Evolutionary conservation across 495 filamentous ascomycete species (phyloP), one percentile per base, ranked within the genome.

Genomic region (Daldinia grandis): DNA sequence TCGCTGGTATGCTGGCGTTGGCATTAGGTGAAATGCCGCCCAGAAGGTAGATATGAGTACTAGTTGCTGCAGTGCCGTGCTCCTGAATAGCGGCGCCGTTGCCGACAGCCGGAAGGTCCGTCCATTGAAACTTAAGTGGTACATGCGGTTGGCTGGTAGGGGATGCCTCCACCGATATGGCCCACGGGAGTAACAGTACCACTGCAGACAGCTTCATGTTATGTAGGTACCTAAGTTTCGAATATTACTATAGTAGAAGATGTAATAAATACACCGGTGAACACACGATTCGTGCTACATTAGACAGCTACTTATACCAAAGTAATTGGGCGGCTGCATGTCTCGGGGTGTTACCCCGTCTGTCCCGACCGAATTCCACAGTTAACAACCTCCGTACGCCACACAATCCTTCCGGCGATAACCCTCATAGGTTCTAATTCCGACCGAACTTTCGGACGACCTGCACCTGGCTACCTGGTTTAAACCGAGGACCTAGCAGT

Each of bases 41-140:
- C 3, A 79, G 54, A 35, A 76, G 67, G 49, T 66, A 68, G 38
- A 79, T 62, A 30, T 74, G 66, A 17, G 64, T 61, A 15, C 67
- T 59, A 3, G 64, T 69, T 12, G 68, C 64, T 9, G 73, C 63
- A 3, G 77, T 63, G 37, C 59, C 64, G 17, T 79, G 76, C 35
- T 79, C 76, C 57, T 76, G 76, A 33, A 76, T 66, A 0, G 76
- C 58, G 9, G 40, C 40, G 27, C 71, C 73, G 14, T 53, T 35
- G 17, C 44, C 53, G 4, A 76, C 31, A 5, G 50, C 33, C 5
- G 51, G 40, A 21, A 44, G 17, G 7, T 44, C 40, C 10, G 40
- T 44, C 40, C 40, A 44, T 19, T 17, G 40, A 10, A 44, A 44
- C 7, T 17, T 44, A 3, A 17, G 40, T 17, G 6, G n/a, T 1